Evolutionary conservation across 208 protist genomes (phyloP).

Genomic region (Sergeia podlipaevii): DNA sequence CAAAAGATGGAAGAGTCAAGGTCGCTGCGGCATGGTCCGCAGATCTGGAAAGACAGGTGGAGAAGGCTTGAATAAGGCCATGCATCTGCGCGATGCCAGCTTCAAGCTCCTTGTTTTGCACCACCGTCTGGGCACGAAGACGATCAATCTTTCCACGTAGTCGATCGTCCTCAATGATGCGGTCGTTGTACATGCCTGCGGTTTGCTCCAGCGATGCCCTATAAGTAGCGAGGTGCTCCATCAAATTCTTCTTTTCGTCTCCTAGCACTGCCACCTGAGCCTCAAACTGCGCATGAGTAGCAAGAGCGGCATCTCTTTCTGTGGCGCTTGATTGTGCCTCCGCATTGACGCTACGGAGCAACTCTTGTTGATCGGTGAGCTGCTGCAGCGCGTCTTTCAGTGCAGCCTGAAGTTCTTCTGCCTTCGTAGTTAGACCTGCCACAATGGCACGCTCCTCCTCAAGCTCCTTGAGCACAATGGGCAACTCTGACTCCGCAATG

Average conservation of each 20-base stretch:
- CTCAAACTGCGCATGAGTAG: constrained; percentile 6
- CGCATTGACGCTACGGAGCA: too few species aligned
- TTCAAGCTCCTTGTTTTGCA: constrained; percentile 1
- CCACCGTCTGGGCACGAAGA: constrained; percentile 4
- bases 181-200: constrained; percentile 5
- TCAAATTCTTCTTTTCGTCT: neutral
- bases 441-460: too few species aligned
- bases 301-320: too few species aligned
- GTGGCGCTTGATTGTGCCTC: too few species aligned
- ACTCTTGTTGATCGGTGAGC: constrained; percentile 3
- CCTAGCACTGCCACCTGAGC: constrained; percentile 14
- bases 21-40: too few species aligned
- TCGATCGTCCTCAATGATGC: constrained; percentile 4
- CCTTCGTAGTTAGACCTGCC: too few species aligned
- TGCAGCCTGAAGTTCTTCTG: too few species aligned
- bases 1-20: too few species aligned
- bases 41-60: too few species aligned
- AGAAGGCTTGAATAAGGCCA: neutral
- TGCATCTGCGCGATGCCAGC: constrained; percentile 1
- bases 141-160: neutral
- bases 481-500: too few species aligned
- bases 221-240: constrained; percentile 6
- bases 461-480: too few species aligned
- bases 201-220: constrained; percentile 9
- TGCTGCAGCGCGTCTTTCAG: too few species aligned